Evolutionary conservation across 1,284 basidiomycete species (phyloP).

Genomic region (Tremellales sp.): DNA sequence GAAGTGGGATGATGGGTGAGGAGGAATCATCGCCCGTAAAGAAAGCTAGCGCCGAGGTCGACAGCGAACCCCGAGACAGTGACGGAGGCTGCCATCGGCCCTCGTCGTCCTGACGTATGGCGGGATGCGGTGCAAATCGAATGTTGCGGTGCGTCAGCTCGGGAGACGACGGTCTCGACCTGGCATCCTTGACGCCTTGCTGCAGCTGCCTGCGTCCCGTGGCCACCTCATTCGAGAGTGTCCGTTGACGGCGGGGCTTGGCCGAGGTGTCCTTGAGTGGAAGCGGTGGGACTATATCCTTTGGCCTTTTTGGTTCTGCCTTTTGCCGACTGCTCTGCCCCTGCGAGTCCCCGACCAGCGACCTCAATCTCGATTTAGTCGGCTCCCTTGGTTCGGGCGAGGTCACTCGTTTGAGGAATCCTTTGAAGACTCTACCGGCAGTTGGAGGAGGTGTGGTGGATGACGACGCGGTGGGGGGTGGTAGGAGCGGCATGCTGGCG

Average conservation of each 20-base stretch:
- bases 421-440: slow-evolving; percentile 22
- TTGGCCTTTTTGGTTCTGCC: not conserved
- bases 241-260: not conserved
- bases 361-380: slow-evolving; percentile 15
- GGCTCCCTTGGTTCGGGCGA: slow-evolving; percentile 22
- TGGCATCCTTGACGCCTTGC: not conserved
- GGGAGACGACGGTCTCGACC: slow-evolving; percentile 9
- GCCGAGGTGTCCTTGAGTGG: not conserved
- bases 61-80: slow-evolving; percentile 33
- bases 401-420: slow-evolving; percentile 19
- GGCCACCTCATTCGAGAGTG: not conserved
- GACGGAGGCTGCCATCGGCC: slow-evolving; percentile 40
- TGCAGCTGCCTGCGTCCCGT: slow-evolving; percentile 3
- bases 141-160: slow-evolving; percentile 16
- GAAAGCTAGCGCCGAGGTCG: slow-evolving; percentile 28
- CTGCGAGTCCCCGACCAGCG: slow-evolving; percentile 19
- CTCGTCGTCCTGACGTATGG: slow-evolving; percentile 27
- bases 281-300: not conserved
- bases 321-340: slow-evolving; percentile 1
- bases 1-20: not conserved
- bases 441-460: not conserved
- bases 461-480: not conserved
- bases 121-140: slow-evolving; percentile 22
- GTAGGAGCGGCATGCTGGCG: not conserved
- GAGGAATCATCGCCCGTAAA: slow-evolving; percentile 7